phyloP scores from a whole-genome alignment of 2,329 filamentous ascomycete genomes.

The Pseudocercospora fuligena region DNA sequence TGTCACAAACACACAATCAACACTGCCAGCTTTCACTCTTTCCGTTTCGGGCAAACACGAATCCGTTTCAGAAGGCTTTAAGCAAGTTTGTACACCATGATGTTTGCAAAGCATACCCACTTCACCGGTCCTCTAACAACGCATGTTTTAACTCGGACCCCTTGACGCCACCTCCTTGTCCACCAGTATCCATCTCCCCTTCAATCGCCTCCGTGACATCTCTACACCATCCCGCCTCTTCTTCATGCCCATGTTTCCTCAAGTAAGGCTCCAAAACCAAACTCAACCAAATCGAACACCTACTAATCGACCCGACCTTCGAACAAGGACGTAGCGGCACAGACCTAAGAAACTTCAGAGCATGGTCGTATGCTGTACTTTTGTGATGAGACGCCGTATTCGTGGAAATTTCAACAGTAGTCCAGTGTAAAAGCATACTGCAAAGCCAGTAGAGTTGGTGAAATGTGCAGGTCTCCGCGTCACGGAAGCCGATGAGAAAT shows the following conservation, averaged over 20 bases:
- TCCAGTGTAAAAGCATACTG: too few species aligned
- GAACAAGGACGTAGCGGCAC: too few species aligned
- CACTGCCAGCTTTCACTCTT: background rate
- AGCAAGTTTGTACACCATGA: background rate
- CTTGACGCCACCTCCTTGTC: background rate
- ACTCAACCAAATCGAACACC: too few species aligned
- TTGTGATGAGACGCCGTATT: too few species aligned
- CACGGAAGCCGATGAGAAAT: too few species aligned
- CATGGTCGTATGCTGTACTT: too few species aligned
- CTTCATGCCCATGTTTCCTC: background rate
- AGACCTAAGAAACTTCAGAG: too few species aligned
- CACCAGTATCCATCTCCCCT: background rate
- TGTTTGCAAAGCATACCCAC: background rate
- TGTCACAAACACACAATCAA: conserved; percentile 8
- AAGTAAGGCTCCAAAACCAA: background rate
- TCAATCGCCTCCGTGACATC: background rate
- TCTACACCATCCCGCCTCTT: background rate
- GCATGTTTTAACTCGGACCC: background rate
- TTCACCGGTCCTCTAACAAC: background rate
- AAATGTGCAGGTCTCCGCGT: too few species aligned
- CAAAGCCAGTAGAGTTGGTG: too few species aligned
- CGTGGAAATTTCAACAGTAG: too few species aligned
- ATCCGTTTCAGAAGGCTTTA: background rate
- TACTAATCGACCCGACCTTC: too few species aligned
- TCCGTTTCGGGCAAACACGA: background rate